Percentiles rank a stretch among this genome's conserved stretches.
phyloP scores from a whole-genome alignment of 2,329 filamentous ascomycete genomes.

The Fusarium robinianum region DNA sequence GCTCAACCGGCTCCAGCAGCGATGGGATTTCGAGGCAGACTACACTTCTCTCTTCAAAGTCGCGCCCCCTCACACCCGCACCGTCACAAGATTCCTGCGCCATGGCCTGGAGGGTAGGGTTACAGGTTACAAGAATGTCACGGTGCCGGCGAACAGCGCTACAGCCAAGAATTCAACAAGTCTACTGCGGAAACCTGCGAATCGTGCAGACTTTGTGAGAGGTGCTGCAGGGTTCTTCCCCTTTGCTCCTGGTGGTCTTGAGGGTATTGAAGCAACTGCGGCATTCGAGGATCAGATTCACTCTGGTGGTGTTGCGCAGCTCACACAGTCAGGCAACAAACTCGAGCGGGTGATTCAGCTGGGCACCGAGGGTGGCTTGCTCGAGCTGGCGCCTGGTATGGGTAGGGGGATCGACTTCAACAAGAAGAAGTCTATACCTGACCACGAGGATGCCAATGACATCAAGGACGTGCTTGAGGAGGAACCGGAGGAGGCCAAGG shows the following conservation, averaged over 20 bases:
- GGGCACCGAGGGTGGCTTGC: constrained; percentile 72
- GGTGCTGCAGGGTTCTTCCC: constrained; percentile 94
- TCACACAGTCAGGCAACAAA: constrained; percentile 54
- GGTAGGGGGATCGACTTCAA: constrained; percentile 74
- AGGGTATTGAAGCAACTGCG: constrained; percentile 82
- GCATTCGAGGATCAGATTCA: constrained; percentile 78
- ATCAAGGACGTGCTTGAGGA: constrained; percentile 66
- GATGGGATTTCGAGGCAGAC: constrained; percentile 82
- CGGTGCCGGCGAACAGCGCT: constrained; percentile 83
- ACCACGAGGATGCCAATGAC: constrained; percentile 68
- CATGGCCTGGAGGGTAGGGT: constrained; percentile 92
- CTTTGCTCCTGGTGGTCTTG: constrained; percentile 87
- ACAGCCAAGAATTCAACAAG: constrained; percentile 97
- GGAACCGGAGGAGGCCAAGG: constrained; percentile 50
- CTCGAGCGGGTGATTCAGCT: constrained; percentile 89
- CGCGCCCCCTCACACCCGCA: constrained; percentile 88
- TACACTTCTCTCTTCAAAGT: constrained; percentile 85
- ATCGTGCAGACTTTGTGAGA: constrained; percentile 86
- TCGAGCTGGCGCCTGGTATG: constrained; percentile 84
- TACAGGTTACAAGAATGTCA: constrained; percentile 92
- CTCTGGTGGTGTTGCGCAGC: constrained; percentile 50
- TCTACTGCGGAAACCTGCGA: constrained; percentile 81
- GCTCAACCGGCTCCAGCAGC: constrained; percentile 86
- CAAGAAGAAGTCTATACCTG: constrained; percentile 59
- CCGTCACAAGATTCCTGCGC: constrained; percentile 88